Percentiles rank a stretch among this genome's conserved stretches.
phyloP scores from a whole-genome alignment of 1,284 basidiomycete species.

The Tilletia indica region DNA sequence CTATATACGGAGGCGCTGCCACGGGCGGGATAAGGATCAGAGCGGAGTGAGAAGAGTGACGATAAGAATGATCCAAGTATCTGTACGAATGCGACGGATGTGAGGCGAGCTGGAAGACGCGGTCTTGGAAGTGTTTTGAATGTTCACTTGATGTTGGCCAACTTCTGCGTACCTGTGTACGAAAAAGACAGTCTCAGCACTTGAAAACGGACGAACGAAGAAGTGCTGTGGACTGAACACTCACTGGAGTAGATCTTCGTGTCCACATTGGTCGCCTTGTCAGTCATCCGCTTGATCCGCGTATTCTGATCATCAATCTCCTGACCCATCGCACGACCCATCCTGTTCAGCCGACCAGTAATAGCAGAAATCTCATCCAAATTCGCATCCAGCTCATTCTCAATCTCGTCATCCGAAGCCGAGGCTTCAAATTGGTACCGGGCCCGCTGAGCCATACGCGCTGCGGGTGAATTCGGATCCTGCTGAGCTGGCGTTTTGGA shows the following conservation, averaged over 20 bases:
- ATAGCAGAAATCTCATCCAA: constrained; percentile 81
- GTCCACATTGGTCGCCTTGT: constrained; percentile 51
- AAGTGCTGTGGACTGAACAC: not conserved
- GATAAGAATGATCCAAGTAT: no score
- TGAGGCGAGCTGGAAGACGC: not conserved
- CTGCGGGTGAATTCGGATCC: constrained; percentile 61
- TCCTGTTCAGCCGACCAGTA: constrained; percentile 76
- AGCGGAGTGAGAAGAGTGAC: no score
- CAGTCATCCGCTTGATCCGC: constrained; percentile 46
- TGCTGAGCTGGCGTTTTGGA: constrained; percentile 60
- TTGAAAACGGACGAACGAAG: not conserved
- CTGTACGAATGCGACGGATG: no score
- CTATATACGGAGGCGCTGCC: no score
- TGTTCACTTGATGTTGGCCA: constrained; percentile 18
- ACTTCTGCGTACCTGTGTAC: constrained; percentile 15
- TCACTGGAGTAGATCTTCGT: constrained; percentile 41
- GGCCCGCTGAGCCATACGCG: constrained; percentile 68
- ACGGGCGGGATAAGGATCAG: no score
- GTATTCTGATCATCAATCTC: constrained; percentile 51
- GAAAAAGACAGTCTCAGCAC: not conserved
- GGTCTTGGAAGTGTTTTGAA: not conserved
- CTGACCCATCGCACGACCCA: constrained; percentile 77
- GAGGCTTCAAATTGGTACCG: constrained; percentile 93
- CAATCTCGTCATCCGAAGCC: constrained; percentile 86
- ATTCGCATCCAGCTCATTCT: constrained; percentile 80